Conservation (phyloP, 208 protist genomes). For the Wallacemonas collosoma region DNA sequence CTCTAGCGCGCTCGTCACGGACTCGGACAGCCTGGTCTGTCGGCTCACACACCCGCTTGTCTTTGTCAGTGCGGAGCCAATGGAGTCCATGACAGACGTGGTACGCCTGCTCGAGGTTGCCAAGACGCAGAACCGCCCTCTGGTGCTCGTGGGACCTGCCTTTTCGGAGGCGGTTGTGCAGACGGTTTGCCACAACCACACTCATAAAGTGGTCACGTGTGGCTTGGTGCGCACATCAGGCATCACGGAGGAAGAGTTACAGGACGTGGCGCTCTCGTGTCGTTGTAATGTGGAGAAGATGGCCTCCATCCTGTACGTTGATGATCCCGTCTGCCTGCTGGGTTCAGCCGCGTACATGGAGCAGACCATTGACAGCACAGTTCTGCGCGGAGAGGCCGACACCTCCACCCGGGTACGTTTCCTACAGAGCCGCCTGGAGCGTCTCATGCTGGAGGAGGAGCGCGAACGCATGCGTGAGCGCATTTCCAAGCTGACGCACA, state of each 20-base stretch:
- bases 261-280: conserved; percentile 99
- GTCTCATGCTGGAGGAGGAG: conserved; percentile 95
- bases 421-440: conserved; percentile 91
- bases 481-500: conserved; percentile 77
- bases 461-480: conserved; percentile 96
- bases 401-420: conserved; percentile 90
- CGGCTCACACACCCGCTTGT: conserved; percentile 94
- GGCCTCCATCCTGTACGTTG: conserved; percentile 60
- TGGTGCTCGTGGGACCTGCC: conserved; percentile 70
- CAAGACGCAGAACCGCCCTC: conserved; percentile 41
- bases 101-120: conserved; percentile 76
- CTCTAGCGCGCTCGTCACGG: conserved; percentile 98
- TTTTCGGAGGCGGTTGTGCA: conserved; percentile 81
- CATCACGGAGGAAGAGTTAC: conserved; percentile 97
- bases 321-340: conserved; percentile 63
- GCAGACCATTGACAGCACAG: conserved; percentile 98
- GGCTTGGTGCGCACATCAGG: conserved; percentile 95
- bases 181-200: conserved; percentile 94
- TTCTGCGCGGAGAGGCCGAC: conserved; percentile 87
- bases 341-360: conserved; percentile 54
- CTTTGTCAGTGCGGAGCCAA: conserved; percentile 78
- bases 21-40: conserved; percentile 93
- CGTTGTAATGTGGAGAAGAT: conserved; percentile 93
- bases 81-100: conserved; percentile 62
- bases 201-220: conserved; percentile 94